Conservation (phyloP, 1,284 basidiomycete genomes). For the Hortiboletus rubellus region DNA sequence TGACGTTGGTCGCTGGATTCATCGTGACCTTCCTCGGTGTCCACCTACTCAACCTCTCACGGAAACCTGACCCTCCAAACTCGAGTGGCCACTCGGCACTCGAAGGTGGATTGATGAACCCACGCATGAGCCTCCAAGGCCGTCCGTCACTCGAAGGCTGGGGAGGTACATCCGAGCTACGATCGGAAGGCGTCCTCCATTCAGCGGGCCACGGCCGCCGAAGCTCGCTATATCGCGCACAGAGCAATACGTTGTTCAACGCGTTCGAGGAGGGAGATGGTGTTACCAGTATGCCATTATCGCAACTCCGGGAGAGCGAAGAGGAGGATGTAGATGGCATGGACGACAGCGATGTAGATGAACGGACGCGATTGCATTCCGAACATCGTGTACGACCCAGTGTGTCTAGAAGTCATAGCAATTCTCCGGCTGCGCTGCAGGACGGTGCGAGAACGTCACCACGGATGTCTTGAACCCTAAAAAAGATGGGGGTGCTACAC, state of each 20-base stretch:
- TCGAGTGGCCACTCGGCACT: conserved; percentile 53
- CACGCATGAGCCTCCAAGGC: conserved; percentile 66
- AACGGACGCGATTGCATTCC: conserved; percentile 49
- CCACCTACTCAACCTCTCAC: conserved; percentile 85
- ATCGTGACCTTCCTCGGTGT: conserved; percentile 91
- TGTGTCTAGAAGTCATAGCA: conserved; percentile 33
- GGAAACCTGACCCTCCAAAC: conserved; percentile 52
- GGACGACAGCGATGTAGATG: conserved; percentile 44
- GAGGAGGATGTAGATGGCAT: conserved; percentile 38
- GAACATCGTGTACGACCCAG: conserved; percentile 22
- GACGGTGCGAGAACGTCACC: conserved; percentile 24
- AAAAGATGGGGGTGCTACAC: neutral
- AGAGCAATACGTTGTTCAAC: conserved; percentile 61
- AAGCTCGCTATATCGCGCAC: conserved; percentile 60
- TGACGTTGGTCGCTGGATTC: conserved; percentile 87
- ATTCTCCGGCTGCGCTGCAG: conserved; percentile 33
- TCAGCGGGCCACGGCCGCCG: conserved; percentile 46
- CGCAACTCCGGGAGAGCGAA: conserved; percentile 44
- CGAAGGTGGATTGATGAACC: conserved; percentile 76
- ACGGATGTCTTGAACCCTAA: conserved; percentile 15
- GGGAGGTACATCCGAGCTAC: conserved; percentile 47
- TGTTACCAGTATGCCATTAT: conserved; percentile 38
- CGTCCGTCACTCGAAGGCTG: conserved; percentile 72
- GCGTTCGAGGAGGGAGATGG: conserved; percentile 47
- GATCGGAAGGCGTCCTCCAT: conserved; percentile 34